A percentile compares a stretch with the other conserved stretches of the same genome.
Evolutionary conservation across 2,329 filamentous ascomycete genomes (phyloP).

Genomic region (Scytalidium sp.): DNA sequence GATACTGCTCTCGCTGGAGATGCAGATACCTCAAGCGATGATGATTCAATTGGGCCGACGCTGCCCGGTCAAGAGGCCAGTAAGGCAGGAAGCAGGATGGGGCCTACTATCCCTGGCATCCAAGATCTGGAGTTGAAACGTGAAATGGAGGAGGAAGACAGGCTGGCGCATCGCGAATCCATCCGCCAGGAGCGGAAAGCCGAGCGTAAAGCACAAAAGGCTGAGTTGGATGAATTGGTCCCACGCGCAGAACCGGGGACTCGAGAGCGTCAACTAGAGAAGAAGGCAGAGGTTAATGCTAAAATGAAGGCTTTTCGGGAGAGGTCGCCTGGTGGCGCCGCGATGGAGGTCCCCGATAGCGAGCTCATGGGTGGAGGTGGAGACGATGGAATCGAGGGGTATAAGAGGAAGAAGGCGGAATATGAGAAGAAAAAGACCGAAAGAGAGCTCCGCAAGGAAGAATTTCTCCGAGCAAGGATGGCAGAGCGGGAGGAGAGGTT

Average conservation of each 20-base stretch:
- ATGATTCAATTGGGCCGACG: slow-evolving; percentile 43
- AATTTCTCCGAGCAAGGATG: slow-evolving; percentile 68
- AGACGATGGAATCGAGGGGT: slow-evolving; percentile 60
- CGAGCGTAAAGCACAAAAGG: slow-evolving; percentile 66
- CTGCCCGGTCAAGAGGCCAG: slow-evolving; percentile 33
- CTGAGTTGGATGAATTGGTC: slow-evolving; percentile 73
- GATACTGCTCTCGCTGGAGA: slow-evolving; percentile 19
- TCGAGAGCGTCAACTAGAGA: slow-evolving; percentile 81
- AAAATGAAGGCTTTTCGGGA: slow-evolving; percentile 72
- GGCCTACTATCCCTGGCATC: slow-evolving; percentile 66
- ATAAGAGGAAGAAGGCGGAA: slow-evolving; percentile 63
- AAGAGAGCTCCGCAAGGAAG: slow-evolving; percentile 77
- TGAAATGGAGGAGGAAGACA: slow-evolving; percentile 46
- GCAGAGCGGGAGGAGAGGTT: slow-evolving; percentile 80
- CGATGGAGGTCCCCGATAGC: slow-evolving; percentile 60
- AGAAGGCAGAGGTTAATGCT: slow-evolving; percentile 69
- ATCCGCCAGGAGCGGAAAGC: slow-evolving; percentile 59
- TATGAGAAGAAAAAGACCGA: slow-evolving; percentile 77
- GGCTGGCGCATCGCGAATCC: slow-evolving; percentile 40
- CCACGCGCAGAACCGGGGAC: slow-evolving; percentile 83
- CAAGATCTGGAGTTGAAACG: slow-evolving; percentile 69
- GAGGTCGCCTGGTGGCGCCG: slow-evolving; percentile 56
- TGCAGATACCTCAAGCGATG: slow-evolving; percentile 7
- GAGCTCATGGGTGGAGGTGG: slow-evolving; percentile 69
- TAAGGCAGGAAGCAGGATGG: slow-evolving; percentile 21